These are phyloP conservation scores for Amauroascus verrucosus DNA, from an alignment of 2,329 filamentous ascomycete genomes.

Conservation along the genomic window DNA sequence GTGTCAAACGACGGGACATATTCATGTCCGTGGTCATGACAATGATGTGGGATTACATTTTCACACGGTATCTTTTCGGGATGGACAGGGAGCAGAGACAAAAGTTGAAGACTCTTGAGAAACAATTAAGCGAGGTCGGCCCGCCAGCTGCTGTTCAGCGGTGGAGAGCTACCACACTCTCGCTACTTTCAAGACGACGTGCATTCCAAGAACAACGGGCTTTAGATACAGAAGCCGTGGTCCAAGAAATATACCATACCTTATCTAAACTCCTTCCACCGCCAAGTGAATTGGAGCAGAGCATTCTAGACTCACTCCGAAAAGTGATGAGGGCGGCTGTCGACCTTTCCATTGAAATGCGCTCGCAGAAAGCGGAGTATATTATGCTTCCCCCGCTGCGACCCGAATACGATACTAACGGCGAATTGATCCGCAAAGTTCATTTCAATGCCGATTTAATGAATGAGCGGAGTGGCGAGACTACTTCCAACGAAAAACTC, in stretches of 20 bases:
- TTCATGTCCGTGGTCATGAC: conserved; percentile 99
- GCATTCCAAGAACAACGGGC: conserved; percentile 74
- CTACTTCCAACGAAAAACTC: conserved; percentile 64
- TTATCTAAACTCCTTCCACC: conserved; percentile 78
- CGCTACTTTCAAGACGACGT: conserved; percentile 68
- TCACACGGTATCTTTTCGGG: conserved; percentile 93
- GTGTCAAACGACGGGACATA: conserved; percentile 77
- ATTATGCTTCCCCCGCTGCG: conserved; percentile 95
- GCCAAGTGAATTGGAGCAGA: conserved; percentile 65
- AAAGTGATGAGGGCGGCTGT: conserved; percentile 84
- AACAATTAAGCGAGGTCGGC: conserved; percentile 78
- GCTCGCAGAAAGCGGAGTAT: conserved; percentile 90
- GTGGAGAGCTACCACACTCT: conserved; percentile 93
- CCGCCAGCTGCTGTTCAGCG: conserved; percentile 82
- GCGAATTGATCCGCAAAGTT: conserved; percentile 78
- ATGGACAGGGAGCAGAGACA: conserved; percentile 97
- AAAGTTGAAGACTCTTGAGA: conserved; percentile 93
- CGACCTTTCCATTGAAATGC: conserved; percentile 89
- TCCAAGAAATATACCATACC: conserved; percentile 77
- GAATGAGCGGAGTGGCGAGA: conserved; percentile 76
- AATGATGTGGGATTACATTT: conserved; percentile 98
- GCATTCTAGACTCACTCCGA: conserved; percentile 73
- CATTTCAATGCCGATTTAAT: conserved; percentile 88
- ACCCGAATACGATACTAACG: conserved; percentile 88
- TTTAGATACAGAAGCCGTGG: conserved; percentile 90